phyloP scores from a whole-genome alignment of 129 eudicot species.

The Lactuca sativa region DNA sequence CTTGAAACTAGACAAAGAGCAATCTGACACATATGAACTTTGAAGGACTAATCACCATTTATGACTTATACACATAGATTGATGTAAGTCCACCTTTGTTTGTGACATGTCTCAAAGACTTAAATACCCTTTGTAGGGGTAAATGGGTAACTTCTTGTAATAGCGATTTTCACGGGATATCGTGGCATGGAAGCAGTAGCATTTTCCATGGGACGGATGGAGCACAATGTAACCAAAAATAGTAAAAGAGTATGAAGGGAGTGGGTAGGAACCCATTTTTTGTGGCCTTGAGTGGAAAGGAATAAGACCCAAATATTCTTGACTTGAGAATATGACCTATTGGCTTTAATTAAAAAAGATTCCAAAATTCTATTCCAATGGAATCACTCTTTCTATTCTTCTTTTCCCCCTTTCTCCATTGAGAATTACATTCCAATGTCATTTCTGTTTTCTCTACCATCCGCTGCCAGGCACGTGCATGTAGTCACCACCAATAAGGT shows the following conservation, averaged over 20 bases:
- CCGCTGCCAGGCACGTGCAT: conserved; percentile 38
- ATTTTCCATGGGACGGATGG: conserved; percentile 22
- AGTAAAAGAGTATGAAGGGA: conserved; percentile 37
- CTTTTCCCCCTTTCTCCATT: conserved; percentile 30
- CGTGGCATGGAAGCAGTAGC: not conserved
- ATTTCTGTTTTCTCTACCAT: conserved; percentile 49
- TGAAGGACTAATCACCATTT: not conserved
- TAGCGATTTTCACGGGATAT: not conserved
- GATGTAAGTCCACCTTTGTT: not conserved
- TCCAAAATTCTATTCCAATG: conserved; percentile 66
- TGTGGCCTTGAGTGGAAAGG: conserved; percentile 66
- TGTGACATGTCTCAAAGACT: conserved; percentile 11
- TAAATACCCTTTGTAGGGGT: not conserved
- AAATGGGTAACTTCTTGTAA: not conserved
- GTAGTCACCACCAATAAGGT: conserved; percentile 24
- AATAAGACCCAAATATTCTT: conserved; percentile 63
- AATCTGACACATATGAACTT: conserved; percentile 7
- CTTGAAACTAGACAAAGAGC: not conserved
- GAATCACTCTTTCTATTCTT: conserved; percentile 32
- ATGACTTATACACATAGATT: conserved; percentile 4
- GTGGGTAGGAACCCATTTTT: conserved; percentile 72
- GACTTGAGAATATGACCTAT: conserved; percentile 48
- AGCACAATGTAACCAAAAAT: conserved; percentile 40
- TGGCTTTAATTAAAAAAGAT: conserved; percentile 65
- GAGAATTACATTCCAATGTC: conserved; percentile 69